Evolutionary conservation across 2,329 filamentous ascomycete genomes (phyloP).

Genomic region (Stagonosporopsis tanaceti): DNA sequence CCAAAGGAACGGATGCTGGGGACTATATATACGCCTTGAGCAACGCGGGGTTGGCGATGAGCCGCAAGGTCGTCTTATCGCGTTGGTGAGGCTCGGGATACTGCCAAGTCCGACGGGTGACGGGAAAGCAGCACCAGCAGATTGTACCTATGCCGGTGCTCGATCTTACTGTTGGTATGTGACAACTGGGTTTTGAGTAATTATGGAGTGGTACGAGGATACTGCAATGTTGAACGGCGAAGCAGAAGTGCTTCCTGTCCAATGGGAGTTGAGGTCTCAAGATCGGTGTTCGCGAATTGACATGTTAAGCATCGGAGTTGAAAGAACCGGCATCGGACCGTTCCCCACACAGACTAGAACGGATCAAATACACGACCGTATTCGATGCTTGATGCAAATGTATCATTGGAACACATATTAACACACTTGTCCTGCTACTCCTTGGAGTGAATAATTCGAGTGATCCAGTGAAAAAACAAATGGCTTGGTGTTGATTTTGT

Average conservation of each 20-base stretch:
- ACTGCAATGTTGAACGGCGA: not conserved
- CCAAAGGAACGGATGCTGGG: not conserved
- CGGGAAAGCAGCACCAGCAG: slow-evolving; percentile 5
- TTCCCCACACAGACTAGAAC: not conserved
- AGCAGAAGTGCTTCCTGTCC: not conserved
- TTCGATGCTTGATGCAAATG: not conserved
- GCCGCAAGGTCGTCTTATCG: slow-evolving; percentile 2
- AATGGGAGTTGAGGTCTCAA: slow-evolving; percentile 8
- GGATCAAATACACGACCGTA: not conserved
- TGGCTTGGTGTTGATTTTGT: slow-evolving; percentile 2
- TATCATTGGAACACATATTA: not conserved
- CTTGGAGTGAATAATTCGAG: too few species aligned
- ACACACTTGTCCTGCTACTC: not conserved
- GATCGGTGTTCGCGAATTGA: slow-evolving; percentile 7
- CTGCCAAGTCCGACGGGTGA: slow-evolving; percentile 17
- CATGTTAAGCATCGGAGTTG: slow-evolving; percentile 3
- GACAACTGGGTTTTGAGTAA: not conserved
- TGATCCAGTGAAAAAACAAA: not conserved
- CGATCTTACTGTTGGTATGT: not conserved
- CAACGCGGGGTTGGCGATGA: not conserved
- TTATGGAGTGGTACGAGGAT: not conserved
- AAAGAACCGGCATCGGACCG: slow-evolving; percentile 14
- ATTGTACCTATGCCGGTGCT: not conserved
- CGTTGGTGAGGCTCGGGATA: not conserved
- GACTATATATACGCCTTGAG: not conserved